Evolutionary conservation across 1,284 basidiomycete genomes (phyloP), one percentile per base, ranked within the genome.

Genomic region (Sparassis latifolia): DNA sequence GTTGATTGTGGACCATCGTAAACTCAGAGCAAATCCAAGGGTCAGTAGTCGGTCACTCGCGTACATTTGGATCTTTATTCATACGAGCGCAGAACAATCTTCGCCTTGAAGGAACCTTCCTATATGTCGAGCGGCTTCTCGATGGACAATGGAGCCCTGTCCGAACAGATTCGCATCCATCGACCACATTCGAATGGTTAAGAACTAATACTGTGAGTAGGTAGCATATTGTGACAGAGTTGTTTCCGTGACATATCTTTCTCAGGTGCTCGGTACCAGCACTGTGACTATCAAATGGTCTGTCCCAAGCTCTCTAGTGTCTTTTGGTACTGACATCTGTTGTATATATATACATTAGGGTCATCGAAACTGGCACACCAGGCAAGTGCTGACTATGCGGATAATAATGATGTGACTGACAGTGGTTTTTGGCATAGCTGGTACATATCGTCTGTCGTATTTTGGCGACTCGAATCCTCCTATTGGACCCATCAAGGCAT

Each of bases 161-260:
- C 45, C 72, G 82, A 42, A 84, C 86, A 2, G 89, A 92, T 66
- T 89, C 87, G 10, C 89, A 91, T 64, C 86, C 86, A 32, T 89
- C 86, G 5, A 91, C 89, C 2, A 76, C 73, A 27, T 89, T 79
- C 63, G 71, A 76, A 50, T 92, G 89, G 89, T 66, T 61, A 30
- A 72, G 84, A 63, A 79, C 73, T 4, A 82, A 66, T 66, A 71
- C 70, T 1, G 77, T 84, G 56, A 52, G 77, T 52, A 27, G 9
- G 7, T 38, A 38, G 35, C 7, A 38, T 20, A 20, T 20, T 20
- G 20, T 20, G 20, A 20, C 20, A 20, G 20, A 20, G 20, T 20
- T 20, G 20, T 20, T 20, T 20, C 20, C 20, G 20, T 20, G 20
- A 20, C 20, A 20, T 20, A 30, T 35, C 27, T 31, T 30, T 28